Percentiles rank a stretch among this genome's conserved stretches.
These are phyloP conservation scores for Cryptococcus sp. DNA, from an alignment of 1,284 basidiomycete genomes.

Conservation along the genomic window DNA sequence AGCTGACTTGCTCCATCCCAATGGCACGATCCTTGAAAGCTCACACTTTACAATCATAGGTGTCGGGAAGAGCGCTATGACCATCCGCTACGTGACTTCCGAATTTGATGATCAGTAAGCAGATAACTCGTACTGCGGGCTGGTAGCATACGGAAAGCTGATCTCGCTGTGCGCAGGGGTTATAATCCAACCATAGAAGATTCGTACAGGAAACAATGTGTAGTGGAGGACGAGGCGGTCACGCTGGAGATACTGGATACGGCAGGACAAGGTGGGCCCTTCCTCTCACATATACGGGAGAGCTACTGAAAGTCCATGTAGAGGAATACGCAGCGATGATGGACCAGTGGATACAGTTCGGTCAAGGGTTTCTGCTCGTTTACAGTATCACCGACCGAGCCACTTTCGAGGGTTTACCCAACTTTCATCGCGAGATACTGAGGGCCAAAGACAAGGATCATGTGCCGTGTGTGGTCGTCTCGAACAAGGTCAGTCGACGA, in stretches of 20 bases:
- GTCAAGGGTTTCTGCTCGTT: constrained; percentile 61
- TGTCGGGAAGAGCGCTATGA: constrained; percentile 58
- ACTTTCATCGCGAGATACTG: constrained; percentile 58
- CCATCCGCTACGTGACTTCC: constrained; percentile 57
- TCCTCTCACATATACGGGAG: background rate
- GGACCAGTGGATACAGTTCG: constrained; percentile 62
- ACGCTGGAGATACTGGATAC: constrained; percentile 62
- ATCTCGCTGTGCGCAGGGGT: constrained; percentile 19
- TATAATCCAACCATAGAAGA: constrained; percentile 61
- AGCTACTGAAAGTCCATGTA: constrained; percentile 2
- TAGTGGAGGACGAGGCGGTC: constrained; percentile 61
- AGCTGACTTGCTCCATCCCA: background rate
- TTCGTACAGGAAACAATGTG: constrained; percentile 56
- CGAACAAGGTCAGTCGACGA: constrained; percentile 41
- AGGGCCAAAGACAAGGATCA: constrained; percentile 58
- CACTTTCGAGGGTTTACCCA: constrained; percentile 57
- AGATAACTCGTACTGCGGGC: constrained; percentile 1
- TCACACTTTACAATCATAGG: constrained; percentile 29
- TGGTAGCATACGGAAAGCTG: too few species aligned
- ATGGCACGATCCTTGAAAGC: background rate
- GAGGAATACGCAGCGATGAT: constrained; percentile 57
- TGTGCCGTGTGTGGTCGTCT: constrained; percentile 60
- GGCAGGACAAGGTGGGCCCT: constrained; percentile 54
- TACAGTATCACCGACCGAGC: constrained; percentile 60
- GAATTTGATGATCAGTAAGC: constrained; percentile 59